Conservation (phyloP, 306 rosid species). For the Bauhinia variegata region DNA sequence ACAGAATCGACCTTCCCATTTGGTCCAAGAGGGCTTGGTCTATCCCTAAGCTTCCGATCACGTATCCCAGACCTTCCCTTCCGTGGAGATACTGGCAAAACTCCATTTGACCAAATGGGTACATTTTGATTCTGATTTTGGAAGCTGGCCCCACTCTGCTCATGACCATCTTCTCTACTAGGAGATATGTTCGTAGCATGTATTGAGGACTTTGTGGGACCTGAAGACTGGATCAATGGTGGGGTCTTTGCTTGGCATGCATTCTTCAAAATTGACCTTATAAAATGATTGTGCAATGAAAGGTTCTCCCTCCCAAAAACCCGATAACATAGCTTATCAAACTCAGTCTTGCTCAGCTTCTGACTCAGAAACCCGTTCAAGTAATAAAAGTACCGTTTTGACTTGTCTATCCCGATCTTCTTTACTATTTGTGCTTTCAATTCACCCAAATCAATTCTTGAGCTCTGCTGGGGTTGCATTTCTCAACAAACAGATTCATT, state of each 20-base stretch:
- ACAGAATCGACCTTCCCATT: slow-evolving; percentile 78
- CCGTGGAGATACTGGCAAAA: slow-evolving; percentile 68
- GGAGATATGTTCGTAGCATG: slow-evolving; percentile 63
- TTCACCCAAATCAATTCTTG: slow-evolving; percentile 93
- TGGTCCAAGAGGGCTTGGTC: slow-evolving; percentile 97
- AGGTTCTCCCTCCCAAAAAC: slow-evolving; percentile 85
- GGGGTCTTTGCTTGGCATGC: slow-evolving; percentile 88
- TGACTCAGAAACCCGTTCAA: slow-evolving; percentile 79
- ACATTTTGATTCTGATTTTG: slow-evolving; percentile 64
- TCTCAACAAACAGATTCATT: slow-evolving; percentile 75
- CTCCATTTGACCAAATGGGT: slow-evolving; percentile 86
- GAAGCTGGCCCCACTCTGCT: slow-evolving; percentile 53
- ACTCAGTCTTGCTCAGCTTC: slow-evolving; percentile 86
- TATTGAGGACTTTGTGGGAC: slow-evolving; percentile 55
- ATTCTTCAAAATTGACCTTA: slow-evolving; percentile 86
- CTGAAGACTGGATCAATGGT: slow-evolving; percentile 59
- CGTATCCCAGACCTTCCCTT: slow-evolving; percentile 72
- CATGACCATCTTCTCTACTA: slow-evolving; percentile 79
- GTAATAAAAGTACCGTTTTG: slow-evolving; percentile 70
- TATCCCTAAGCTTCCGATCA: slow-evolving; percentile 80
- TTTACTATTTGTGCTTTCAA: slow-evolving; percentile 76
- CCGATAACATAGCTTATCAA: slow-evolving; percentile 70
- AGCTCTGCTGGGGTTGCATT: slow-evolving; percentile 92
- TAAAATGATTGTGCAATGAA: slow-evolving; percentile 80
- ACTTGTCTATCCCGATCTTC: slow-evolving; percentile 80